Evolutionary conservation across 805 yeast genomes (phyloP).

Genomic region (Metschnikowia aberdeeniae): DNA sequence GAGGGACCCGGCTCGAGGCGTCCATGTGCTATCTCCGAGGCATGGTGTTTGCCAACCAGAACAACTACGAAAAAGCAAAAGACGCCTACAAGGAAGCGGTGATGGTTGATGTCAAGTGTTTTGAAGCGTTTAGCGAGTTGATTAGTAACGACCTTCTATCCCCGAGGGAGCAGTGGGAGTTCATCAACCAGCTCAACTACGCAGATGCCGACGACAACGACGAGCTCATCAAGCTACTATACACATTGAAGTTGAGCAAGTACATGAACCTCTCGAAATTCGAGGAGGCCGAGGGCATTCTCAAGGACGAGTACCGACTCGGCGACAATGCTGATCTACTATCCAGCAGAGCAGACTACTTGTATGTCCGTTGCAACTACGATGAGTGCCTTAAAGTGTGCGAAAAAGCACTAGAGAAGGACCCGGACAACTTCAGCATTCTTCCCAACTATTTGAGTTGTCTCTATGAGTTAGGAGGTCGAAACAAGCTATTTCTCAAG

Average conservation of each 20-base stretch:
- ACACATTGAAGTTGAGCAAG: conserved; percentile 73
- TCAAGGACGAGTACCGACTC: conserved; percentile 69
- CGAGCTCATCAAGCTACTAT: conserved; percentile 72
- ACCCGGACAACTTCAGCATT: conserved; percentile 66
- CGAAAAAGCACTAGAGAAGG: conserved; percentile 54
- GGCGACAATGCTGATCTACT: conserved; percentile 67
- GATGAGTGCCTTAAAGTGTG: conserved; percentile 72
- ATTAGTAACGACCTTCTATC: conserved; percentile 68
- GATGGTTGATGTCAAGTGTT: conserved; percentile 83
- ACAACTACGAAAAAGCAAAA: conserved; percentile 80
- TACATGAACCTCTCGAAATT: conserved; percentile 56
- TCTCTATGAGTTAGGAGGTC: conserved; percentile 77
- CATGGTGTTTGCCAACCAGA: conserved; percentile 72
- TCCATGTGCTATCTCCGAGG: conserved; percentile 86
- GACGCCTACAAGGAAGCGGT: conserved; percentile 86
- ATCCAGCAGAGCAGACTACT: conserved; percentile 61
- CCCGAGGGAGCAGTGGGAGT: conserved; percentile 85
- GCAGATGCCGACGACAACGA: conserved; percentile 74
- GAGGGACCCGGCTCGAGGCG: conserved; percentile 83
- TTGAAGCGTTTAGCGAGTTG: conserved; percentile 83
- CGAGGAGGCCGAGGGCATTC: conserved; percentile 60
- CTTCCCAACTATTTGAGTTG: conserved; percentile 81
- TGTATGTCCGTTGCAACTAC: conserved; percentile 73
- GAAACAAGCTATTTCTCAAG: conserved; percentile 70
- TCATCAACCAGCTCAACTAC: conserved; percentile 60